phyloP scores from a whole-genome alignment of 495 filamentous ascomycete species.

The Xylaria cubensis region DNA sequence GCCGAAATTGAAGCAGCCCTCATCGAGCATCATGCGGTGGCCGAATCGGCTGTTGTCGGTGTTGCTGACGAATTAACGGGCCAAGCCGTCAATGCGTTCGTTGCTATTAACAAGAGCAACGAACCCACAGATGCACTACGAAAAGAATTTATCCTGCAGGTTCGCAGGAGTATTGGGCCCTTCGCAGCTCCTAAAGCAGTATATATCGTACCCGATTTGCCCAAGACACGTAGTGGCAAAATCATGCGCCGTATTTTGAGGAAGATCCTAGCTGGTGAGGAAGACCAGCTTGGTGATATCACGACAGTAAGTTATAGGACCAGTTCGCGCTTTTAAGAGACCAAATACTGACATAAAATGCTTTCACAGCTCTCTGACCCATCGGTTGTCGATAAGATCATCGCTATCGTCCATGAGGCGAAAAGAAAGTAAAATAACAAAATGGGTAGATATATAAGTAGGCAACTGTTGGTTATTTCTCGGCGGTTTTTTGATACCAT shows the following conservation, averaged over 20 bases:
- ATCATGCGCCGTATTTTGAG: conserved; percentile 98
- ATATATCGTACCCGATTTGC: conserved; percentile 87
- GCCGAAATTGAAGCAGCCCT: conserved; percentile 98
- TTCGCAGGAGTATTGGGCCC: conserved; percentile 94
- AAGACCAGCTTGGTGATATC: conserved; percentile 93
- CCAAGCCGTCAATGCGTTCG: conserved; percentile 97
- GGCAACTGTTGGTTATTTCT: conserved; percentile 22
- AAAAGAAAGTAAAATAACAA: conserved; percentile 52
- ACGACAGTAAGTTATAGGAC: conserved; percentile 72
- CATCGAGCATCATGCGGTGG: conserved; percentile 86
- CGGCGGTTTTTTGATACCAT: conserved; percentile 30
- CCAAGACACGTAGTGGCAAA: conserved; percentile 97
- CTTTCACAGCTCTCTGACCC: conserved; percentile 81
- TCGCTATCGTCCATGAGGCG: conserved; percentile 71
- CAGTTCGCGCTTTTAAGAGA: conserved; percentile 5
- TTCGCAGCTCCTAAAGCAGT: conserved; percentile 96
- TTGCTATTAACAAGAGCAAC: conserved; percentile 86
- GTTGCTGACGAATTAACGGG: conserved; percentile 92
- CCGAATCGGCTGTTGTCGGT: conserved; percentile 95
- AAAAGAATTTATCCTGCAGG: conserved; percentile 93
- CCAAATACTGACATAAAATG: conserved; percentile 45
- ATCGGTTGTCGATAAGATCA: conserved; percentile 87
- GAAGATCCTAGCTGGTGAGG: conserved; percentile 96
- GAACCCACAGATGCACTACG: conserved; percentile 80
- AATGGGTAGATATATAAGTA: conserved; percentile 8